Evolutionary conservation across 2,329 filamentous ascomycete genomes (phyloP), one percentile per base, ranked within the genome.

Genomic region (Sporothrix mexicana): DNA sequence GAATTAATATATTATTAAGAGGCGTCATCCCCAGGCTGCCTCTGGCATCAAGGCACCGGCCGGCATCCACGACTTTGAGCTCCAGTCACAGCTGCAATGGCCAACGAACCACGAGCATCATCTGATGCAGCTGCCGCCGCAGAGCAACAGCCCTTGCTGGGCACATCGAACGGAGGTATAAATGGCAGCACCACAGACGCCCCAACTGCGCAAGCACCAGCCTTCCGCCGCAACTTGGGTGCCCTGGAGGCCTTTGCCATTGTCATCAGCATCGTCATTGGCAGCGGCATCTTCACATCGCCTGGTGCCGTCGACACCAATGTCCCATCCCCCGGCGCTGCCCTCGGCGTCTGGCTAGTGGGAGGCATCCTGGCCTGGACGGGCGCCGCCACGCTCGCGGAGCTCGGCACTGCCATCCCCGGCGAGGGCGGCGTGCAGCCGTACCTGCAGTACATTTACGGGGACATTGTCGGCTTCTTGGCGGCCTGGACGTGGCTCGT

Each of bases 401-500:
- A 91, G 80, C 82, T 91, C 13, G 89, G 89, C 10, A 89, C 88
- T 4, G 87, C 88, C 3, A 88, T 91, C 49, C 88, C 88, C 0
- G 86, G 88, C 20, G 88, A 91, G 79, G 87, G 89, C 4, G 89
- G 89, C 17, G 85, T 91, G 64, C 89, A 91, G 76, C 88, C 88
- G 15, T 91, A 89, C 75, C 83, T 91, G 7, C 84, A 85, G 75
- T 85, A 88, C 78, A 86, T 90, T 47, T 91, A 85, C 74, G 89
- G 89, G 43, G 88, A 90, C 68, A 80, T 87, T 1, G 85, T 86
- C 67, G 89, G 88, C n/a, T 91, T 90, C 76, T 78, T 91, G 5
- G 88, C 88, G 6, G 88, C 88, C 0, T 91, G 89, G 89, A 88
- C 88, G 0, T 91, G 89, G 87, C 86, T 91, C 71, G 84, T 91